These are phyloP conservation scores for Cadophora luteo-olivacea DNA, from an alignment of 2,329 filamentous ascomycete genomes.

Conservation along the genomic window DNA sequence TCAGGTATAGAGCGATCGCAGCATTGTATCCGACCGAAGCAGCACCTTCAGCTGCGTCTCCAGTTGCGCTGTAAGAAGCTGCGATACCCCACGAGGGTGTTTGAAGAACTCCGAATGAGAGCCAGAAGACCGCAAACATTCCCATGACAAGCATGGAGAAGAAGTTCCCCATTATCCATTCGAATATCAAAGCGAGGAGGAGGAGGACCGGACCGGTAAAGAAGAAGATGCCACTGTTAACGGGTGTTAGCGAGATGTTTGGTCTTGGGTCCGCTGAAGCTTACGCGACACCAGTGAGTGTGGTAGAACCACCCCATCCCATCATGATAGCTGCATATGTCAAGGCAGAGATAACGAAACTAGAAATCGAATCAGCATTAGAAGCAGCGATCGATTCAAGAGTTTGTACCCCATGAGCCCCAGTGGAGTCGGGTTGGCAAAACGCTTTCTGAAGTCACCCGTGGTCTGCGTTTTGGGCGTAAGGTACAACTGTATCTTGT, in stretches of 20 bases:
- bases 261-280: background rate
- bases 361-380: background rate
- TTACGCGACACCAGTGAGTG: conserved; percentile 35
- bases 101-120: conserved; percentile 58
- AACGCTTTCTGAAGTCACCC: conserved; percentile 35
- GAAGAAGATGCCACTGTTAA: conserved; percentile 36
- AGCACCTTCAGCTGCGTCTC: conserved; percentile 51
- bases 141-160: conserved; percentile 60
- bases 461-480: conserved; percentile 31
- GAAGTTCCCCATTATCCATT: conserved; percentile 60
- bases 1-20: conserved; percentile 55
- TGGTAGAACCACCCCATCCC: conserved; percentile 38
- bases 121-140: conserved; percentile 57
- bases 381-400: too few relatives aligned
- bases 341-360: conserved; percentile 47
- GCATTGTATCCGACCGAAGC: conserved; percentile 54
- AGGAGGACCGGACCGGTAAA: conserved; percentile 54
- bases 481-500: conserved; percentile 32
- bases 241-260: background rate
- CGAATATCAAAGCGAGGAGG: conserved; percentile 54
- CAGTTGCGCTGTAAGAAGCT: conserved; percentile 49
- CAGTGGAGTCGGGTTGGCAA: conserved; percentile 37
- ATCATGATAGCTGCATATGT: conserved; percentile 34
- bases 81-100: conserved; percentile 56
- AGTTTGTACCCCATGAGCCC: conserved; percentile 35